Base-by-base conservation (phyloP, 768 basidiomycete genomes). In the Mycena venus region DNA sequence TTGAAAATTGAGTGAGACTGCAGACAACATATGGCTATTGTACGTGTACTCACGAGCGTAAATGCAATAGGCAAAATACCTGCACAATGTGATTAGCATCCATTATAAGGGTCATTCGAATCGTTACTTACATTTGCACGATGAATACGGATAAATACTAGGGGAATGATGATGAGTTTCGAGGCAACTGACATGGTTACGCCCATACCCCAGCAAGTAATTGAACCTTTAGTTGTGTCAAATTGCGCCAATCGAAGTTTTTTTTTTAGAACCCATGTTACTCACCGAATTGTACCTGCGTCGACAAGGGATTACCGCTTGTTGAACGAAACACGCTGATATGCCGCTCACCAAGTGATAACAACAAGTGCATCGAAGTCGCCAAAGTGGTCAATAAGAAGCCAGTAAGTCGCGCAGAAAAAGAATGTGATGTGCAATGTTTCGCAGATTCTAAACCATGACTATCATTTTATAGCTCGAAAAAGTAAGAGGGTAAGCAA, bases 311-410 rank as follows among this genome's bases (percentile, higher is more conserved):
- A 15, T 36, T 31, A 60, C 12, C 58, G 32, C n/a, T n/a, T 34
- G 36, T 44, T 14, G 58, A 31, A 32, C 31, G 17, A 23, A 42
- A 59, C 36, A 72, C 40, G 36, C 31, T 31, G 25, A 12, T 11
- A 38, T 27, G 23, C 19, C 12, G 49, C 78, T 51, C 58, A 75
- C 78, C 78, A 79, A 38, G 64, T 60, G 10, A 77, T 75, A 15
- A 73, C 64, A 19, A 51, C n/a, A 12, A 76, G 59, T 47, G 56
- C 67, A n/a, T 29, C 42, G n/a, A 71, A 32, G n/a, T 78, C 66
- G 15, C 79, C 79, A 34, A 78, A 80, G 61, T 76, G 68, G 32
- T 75, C 72, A 32, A 80, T 79, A n/a, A 80, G 72, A 32, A 68
- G 69, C 23, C 56, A 44, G 58, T 80, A 80, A 1, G 78, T 77